Conservation (phyloP, 257 asterid species). For the Solanum chiquidenum region DNA sequence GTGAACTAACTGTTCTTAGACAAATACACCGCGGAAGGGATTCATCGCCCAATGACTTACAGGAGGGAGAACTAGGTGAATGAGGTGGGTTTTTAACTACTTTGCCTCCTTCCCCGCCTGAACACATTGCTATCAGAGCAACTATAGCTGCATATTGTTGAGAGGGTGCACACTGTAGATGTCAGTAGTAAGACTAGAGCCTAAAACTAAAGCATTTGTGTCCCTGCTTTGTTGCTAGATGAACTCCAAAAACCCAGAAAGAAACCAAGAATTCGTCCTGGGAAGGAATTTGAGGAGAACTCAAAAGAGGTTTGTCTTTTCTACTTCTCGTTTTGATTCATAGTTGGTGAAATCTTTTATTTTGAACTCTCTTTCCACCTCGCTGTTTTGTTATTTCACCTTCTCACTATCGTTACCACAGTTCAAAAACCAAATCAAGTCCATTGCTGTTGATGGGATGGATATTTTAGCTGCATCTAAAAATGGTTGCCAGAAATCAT, state of each 20-base stretch:
- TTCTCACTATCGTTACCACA: slow-evolving; percentile 5
- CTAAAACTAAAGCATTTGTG: neutral
- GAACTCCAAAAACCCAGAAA: slow-evolving; percentile 47
- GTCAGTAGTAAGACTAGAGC: neutral
- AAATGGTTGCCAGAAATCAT: slow-evolving; percentile 36
- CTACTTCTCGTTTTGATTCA: neutral
- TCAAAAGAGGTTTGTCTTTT: slow-evolving; percentile 42
- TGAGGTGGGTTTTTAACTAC: neutral
- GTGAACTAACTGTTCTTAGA: neutral
- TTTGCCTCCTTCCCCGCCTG: neutral
- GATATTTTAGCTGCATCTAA: slow-evolving; percentile 51
- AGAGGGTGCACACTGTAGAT: neutral
- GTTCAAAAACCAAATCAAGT: slow-evolving; percentile 52
- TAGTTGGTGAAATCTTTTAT: neutral
- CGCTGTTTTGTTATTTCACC: neutral
- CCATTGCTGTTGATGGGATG: slow-evolving; percentile 54
- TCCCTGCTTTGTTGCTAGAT: slow-evolving; percentile 18
- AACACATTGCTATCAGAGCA: neutral
- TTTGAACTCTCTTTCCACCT: neutral
- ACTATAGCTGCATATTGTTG: neutral
- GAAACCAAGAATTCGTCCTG: slow-evolving; percentile 64
- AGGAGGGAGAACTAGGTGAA: neutral
- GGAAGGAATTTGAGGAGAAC: slow-evolving; percentile 51
- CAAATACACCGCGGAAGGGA: neutral
- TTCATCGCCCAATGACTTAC: neutral